Base-by-base conservation (phyloP, 108 stramenopile genomes). In the Schizochytrium sp. region DNA sequence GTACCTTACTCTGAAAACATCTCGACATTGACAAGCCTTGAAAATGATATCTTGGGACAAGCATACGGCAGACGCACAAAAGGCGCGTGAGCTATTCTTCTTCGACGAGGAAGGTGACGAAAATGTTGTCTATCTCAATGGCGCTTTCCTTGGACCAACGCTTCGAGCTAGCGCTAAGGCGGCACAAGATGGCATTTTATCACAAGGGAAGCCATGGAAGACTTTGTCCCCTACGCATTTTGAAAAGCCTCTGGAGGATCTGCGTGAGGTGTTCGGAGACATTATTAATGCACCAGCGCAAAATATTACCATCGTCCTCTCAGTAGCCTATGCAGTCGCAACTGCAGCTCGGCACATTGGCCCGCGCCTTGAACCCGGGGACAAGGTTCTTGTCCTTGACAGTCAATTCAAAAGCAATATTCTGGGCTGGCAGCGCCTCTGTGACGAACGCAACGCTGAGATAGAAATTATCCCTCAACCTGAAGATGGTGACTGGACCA, bases 41-140 rank as follows among this genome's bases (percentile, higher is more conserved):
- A 28, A 28, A 41, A 41, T 41, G 72, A 72, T 15, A 28, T 41
- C 17, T 28, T 83, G 76, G 47, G 76, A 83, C 10, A 53, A 49
- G 76, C 76, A 83, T 1, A 83, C 47, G 53, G 76, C 76, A 8
- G 42, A 44, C 64, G 64, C 64, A 8, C 42, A 69, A 69, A 69
- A 3, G 12, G 64, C 64, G 28, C 64, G 64, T 44, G 64, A 69
- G 64, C 64, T 69, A 38, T 69, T 69, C 64, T 69, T 7, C 64
- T 69, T 69, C 28, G 64, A 69, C 12, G 15, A 69, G 12, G 64
- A 69, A 8, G 28, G 44, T 12, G 28, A 28, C 28, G 64, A 69
- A 44, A 44, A 69, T 44, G 19, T 1, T 44, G 3, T 44, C 42
- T 69, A 69, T 44, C 64, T 69, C 12, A 69, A 69, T 44, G 64